Percentiles rank a stretch among this genome's conserved stretches.
phyloP scores from a whole-genome alignment of 495 filamentous ascomycete species.

The Aspergillus campestris region DNA sequence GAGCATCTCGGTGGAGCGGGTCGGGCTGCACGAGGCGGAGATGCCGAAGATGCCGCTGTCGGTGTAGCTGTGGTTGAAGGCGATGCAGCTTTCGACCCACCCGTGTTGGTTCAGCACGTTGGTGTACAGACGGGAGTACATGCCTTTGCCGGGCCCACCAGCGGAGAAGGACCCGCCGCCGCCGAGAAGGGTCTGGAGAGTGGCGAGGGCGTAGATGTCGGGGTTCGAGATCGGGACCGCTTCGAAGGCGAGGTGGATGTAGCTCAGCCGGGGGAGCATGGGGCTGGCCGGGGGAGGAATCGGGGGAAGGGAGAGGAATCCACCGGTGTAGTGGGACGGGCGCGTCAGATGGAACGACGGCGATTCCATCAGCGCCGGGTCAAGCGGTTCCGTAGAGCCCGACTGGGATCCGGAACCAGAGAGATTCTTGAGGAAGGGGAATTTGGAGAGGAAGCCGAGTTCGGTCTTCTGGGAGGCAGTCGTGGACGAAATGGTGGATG shows the following conservation, averaged over 20 bases:
- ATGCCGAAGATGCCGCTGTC: conserved; percentile 95
- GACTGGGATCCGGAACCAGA: conserved; percentile 60
- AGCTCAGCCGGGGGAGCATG: conserved; percentile 70
- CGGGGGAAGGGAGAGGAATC: conserved; percentile 75
- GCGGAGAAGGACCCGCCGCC: conserved; percentile 97
- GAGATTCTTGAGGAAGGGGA: conserved; percentile 90
- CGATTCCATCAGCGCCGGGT: conserved; percentile 34
- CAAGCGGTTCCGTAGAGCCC: conserved; percentile 44
- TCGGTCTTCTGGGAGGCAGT: conserved; percentile 34
- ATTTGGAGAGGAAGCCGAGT: conserved; percentile 62
- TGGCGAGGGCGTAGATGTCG: conserved; percentile 94
- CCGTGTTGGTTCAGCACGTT: conserved; percentile 95
- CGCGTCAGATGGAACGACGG: conserved; percentile 47
- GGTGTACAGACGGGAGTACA: conserved; percentile 96
- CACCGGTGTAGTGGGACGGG: conserved; percentile 86
- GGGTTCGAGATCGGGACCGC: conserved; percentile 80
- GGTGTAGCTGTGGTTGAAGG: conserved; percentile 96
- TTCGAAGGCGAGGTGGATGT: conserved; percentile 95
- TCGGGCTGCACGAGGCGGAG: conserved; percentile 71
- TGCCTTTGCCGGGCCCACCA: conserved; percentile 94
- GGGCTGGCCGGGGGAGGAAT: conserved; percentile 69
- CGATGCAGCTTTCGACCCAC: conserved; percentile 90
- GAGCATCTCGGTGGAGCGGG: conserved; percentile 67
- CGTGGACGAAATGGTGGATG: conserved; percentile 29
- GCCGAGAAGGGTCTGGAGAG: conserved; percentile 91